Conservation (phyloP, 1,284 basidiomycete genomes). For the Ceratobasidium sp. region DNA sequence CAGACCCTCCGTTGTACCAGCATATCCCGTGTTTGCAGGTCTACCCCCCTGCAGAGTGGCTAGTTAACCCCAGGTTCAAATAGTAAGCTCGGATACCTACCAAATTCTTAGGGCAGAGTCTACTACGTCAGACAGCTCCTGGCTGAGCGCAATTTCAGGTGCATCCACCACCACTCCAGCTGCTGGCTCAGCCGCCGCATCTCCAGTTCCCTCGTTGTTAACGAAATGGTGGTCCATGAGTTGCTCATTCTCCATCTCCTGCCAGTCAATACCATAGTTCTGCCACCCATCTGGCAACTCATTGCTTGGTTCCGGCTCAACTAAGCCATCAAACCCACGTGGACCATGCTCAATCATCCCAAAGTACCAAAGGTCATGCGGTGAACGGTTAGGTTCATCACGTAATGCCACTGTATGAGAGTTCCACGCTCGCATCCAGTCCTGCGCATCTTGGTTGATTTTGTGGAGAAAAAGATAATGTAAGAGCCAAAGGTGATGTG, state of each 20-base stretch:
- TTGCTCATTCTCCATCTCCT: not conserved
- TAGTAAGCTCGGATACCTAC: not conserved
- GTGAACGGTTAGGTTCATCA: not conserved
- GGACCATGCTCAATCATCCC: constrained; percentile 9
- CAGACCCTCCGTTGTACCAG: not conserved
- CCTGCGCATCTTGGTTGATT: constrained; percentile 44
- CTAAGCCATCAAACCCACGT: not conserved
- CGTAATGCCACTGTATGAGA: constrained; percentile 32
- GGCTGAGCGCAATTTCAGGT: not conserved
- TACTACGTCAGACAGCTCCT: not conserved
- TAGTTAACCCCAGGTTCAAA: not conserved
- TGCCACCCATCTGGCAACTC: not conserved
- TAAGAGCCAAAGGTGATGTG: constrained; percentile 49
- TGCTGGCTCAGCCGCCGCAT: not conserved
- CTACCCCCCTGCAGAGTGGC: not conserved
- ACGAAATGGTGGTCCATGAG: too few species aligned
- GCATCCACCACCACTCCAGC: constrained; percentile 1
- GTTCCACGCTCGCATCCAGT: constrained; percentile 48
- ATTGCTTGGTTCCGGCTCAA: not conserved
- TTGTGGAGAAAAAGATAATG: constrained; percentile 48
- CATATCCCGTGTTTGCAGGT: not conserved
- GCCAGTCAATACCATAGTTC: not conserved
- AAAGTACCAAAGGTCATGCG: constrained; percentile 7
- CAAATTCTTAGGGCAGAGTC: not conserved
- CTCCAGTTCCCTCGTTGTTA: not conserved